Conservation (phyloP, 179 eudicot genomes). For the Beta lomatogona region DNA sequence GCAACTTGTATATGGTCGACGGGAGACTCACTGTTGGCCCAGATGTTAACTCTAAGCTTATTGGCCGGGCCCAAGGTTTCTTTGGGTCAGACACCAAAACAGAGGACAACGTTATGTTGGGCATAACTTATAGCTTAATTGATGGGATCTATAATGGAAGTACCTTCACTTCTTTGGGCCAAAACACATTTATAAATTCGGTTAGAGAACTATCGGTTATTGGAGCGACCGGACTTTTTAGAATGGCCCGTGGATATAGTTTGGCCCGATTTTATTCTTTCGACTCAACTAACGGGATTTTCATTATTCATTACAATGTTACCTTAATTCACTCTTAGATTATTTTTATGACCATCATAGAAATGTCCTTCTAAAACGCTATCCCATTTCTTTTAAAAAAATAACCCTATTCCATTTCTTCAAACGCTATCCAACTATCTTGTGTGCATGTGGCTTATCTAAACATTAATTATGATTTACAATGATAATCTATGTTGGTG, state of each 20-base stretch:
- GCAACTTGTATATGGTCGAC: not conserved
- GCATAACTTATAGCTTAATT: constrained; percentile 35
- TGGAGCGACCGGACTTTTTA: constrained; percentile 52
- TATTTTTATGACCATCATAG: no score
- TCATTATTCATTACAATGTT: constrained; percentile 48
- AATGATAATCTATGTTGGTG: no score
- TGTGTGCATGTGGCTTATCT: no score
- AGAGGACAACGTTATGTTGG: constrained; percentile 25
- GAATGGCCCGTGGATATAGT: constrained; percentile 50
- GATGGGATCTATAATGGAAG: constrained; percentile 46
- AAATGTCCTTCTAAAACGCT: no score
- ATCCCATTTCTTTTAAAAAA: no score
- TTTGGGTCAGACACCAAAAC: constrained; percentile 25
- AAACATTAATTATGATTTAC: no score
- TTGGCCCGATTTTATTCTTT: constrained; percentile 32
- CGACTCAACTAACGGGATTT: constrained; percentile 32
- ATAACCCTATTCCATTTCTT: no score
- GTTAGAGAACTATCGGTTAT: constrained; percentile 51
- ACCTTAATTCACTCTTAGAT: constrained; percentile 31
- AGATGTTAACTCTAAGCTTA: not conserved
- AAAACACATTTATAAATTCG: constrained; percentile 9
- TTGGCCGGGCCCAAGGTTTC: constrained; percentile 7
- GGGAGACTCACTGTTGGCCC: not conserved
- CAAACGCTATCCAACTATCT: no score
- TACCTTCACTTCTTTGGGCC: constrained; percentile 32